phyloP scores from a whole-genome alignment of 139 green algal genomes.

The Tetraselmis chui region DNA sequence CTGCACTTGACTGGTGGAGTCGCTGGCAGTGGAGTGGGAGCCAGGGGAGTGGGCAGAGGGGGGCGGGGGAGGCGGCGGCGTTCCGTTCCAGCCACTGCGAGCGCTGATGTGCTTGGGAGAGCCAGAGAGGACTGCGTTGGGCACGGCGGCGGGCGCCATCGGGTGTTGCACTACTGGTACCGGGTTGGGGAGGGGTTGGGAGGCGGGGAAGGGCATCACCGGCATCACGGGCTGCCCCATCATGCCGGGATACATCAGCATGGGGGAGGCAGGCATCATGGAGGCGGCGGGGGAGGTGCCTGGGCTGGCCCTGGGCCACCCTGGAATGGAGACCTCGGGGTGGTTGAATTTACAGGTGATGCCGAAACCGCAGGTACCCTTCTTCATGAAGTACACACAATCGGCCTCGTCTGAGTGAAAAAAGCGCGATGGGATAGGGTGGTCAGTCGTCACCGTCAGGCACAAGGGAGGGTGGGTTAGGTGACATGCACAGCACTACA shows the following conservation, averaged over 20 bases:
- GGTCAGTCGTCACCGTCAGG: background rate
- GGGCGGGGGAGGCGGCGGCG: too few relatives aligned
- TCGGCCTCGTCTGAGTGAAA: slow-evolving; percentile 22
- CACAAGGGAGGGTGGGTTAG: background rate
- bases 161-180: too few relatives aligned
- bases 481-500: too few relatives aligned
- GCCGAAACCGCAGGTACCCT: slow-evolving; percentile 41
- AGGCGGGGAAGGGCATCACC: background rate
- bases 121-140: background rate
- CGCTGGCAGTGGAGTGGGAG: too few relatives aligned
- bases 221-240: background rate
- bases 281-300: background rate
- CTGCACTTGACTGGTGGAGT: too few relatives aligned
- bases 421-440: too few relatives aligned
- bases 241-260: background rate
- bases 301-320: background rate
- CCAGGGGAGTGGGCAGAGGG: too few relatives aligned
- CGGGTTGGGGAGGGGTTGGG: too few relatives aligned
- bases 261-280: background rate
- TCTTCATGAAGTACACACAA: slow-evolving; percentile 35
- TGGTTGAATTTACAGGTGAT: slow-evolving; percentile 52
- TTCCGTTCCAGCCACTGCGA: background rate
- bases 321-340: slow-evolving; percentile 20
- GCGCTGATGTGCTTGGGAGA: background rate
- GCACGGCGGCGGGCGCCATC: too few relatives aligned